Evolutionary conservation across 75 land plant genomes (phyloP).

Genomic region (Pseudotsuga menziesii): DNA sequence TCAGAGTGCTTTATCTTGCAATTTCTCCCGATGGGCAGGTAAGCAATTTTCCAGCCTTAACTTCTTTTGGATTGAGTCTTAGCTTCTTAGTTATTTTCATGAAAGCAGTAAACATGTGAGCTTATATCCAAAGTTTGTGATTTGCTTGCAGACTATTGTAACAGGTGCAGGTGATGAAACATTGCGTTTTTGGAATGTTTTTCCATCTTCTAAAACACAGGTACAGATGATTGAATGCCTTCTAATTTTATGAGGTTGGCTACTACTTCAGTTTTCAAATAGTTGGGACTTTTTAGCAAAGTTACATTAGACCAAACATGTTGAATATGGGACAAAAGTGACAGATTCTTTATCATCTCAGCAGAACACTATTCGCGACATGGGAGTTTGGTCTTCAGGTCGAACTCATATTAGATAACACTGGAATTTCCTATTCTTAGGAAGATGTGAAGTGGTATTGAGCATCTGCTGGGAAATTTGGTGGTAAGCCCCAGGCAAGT

Average conservation of each 20-base stretch:
- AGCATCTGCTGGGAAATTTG: too few species aligned
- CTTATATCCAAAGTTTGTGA: too few species aligned
- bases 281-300: neutral
- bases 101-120: too few species aligned
- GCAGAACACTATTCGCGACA: slow-evolving; percentile 52
- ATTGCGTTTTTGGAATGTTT: slow-evolving; percentile 90
- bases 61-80: too few species aligned
- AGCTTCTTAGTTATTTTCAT: too few species aligned
- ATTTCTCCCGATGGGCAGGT: slow-evolving; percentile 96
- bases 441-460: too few species aligned
- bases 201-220: slow-evolving; percentile 83
- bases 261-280: neutral
- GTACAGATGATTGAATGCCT: slow-evolving; percentile 20
- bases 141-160: slow-evolving; percentile 74
- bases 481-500: too few species aligned
- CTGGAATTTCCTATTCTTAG: too few species aligned
- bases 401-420: slow-evolving; percentile 39
- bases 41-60: neutral
- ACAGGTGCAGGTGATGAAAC: slow-evolving; percentile 99
- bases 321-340: neutral
- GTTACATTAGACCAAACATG: neutral
- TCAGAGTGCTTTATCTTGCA: slow-evolving; percentile 79
- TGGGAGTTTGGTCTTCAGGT: slow-evolving; percentile 66
- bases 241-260: neutral
- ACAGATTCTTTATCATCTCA: neutral